These are phyloP conservation scores for Ogataea dorogensis DNA, from an alignment of 805 yeast genomes.

Conservation along the genomic window DNA sequence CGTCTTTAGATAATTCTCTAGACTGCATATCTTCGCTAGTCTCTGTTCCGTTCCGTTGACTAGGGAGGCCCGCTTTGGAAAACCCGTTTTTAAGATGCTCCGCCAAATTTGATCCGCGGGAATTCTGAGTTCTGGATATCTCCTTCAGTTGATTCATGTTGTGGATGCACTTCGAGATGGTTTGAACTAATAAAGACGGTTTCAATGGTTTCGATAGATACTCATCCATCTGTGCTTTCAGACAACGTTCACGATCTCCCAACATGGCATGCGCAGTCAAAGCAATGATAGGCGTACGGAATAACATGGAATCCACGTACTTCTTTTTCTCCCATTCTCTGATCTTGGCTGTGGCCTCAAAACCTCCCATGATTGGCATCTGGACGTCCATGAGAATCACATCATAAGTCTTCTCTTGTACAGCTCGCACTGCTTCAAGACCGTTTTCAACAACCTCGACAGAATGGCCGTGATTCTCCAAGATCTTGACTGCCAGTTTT, in stretches of 20 bases:
- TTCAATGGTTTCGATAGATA: constrained; percentile 85
- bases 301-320: constrained; percentile 65
- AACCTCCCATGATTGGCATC: constrained; percentile 95
- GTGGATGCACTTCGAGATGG: constrained; percentile 80
- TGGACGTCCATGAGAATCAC: constrained; percentile 91
- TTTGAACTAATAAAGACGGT: constrained; percentile 78
- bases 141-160: constrained; percentile 62
- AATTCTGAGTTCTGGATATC: constrained; percentile 43
- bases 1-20: no score
- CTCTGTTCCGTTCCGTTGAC: constrained; percentile 11
- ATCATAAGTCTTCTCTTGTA: constrained; percentile 65
- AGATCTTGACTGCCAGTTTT: constrained; percentile 78
- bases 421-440: constrained; percentile 74
- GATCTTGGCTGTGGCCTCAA: constrained; percentile 84
- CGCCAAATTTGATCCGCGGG: constrained; percentile 47
- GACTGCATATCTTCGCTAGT: no score
- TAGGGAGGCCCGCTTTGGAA: constrained; percentile 15
- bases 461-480: constrained; percentile 82
- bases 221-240: constrained; percentile 91
- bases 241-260: constrained; percentile 84
- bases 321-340: constrained; percentile 86
- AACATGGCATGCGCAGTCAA: constrained; percentile 93
- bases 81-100: constrained; percentile 25
- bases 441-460: constrained; percentile 89
- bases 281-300: constrained; percentile 85